Evolutionary conservation across 164 flowering plant genomes (phyloP).

Genomic region (Vitis riparia): DNA sequence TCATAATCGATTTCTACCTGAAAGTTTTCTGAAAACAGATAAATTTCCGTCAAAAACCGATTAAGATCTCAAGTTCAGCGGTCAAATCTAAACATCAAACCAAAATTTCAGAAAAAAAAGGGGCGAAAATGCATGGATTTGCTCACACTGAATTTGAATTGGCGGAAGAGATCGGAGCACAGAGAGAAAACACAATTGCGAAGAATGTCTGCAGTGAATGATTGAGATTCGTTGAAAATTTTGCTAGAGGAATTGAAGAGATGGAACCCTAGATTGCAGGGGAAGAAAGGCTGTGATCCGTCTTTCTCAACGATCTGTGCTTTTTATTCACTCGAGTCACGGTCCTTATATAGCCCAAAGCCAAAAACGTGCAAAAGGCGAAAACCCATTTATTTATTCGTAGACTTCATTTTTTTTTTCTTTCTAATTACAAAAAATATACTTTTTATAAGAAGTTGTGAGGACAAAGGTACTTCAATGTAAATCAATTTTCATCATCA

Average conservation of each 20-base stretch:
- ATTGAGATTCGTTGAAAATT: too few relatives aligned
- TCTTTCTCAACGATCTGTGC: conserved; percentile 12
- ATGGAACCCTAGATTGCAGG: conserved; percentile 32
- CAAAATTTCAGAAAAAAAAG: not conserved
- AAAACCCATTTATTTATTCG: not conserved
- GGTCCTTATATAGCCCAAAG: conserved; percentile 3
- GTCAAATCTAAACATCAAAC: not conserved
- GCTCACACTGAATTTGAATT: not conserved
- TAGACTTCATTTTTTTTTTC: not conserved
- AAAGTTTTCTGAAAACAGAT: not conserved
- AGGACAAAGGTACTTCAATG: too few relatives aligned
- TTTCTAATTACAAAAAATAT: too few relatives aligned
- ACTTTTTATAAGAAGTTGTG: too few relatives aligned
- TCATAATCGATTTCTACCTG: conserved; percentile 45
- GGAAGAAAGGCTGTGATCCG: conserved; percentile 12
- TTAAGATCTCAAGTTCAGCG: not conserved
- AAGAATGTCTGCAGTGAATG: too few relatives aligned
- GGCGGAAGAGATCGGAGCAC: conserved; percentile 3
- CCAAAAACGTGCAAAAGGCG: not conserved
- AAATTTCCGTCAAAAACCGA: not conserved
- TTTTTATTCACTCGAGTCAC: not conserved
- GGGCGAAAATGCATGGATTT: not conserved
- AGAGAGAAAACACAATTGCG: too few relatives aligned
- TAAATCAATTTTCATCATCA: too few relatives aligned
- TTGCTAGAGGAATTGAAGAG: not conserved